Base-by-base conservation (phyloP, 2,329 filamentous ascomycete genomes). In the Tolypocladium ophioglossoides region DNA sequence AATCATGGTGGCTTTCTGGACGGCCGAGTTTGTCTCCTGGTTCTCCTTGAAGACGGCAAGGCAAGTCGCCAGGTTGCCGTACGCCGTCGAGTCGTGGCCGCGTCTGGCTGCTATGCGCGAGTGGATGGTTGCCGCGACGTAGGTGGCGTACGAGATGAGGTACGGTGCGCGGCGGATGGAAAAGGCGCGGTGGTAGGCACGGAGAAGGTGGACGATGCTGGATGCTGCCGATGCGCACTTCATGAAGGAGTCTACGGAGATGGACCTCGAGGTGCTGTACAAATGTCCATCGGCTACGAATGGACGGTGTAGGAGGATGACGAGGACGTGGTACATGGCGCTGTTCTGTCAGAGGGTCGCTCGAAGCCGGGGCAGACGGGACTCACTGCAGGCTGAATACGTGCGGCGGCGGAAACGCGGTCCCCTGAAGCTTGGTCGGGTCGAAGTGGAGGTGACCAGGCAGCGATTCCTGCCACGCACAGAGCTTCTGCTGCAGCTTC, bases 101-200 rank as follows among this genome's bases (percentile, higher is more conserved):
- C 73, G 68, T 46, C 74, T 73, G 3, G 78, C 74, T 0, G 78
- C 76, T 7, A 77, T 74, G 3, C 77, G 75, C 0, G 73, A 74
- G 51, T 77, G 73, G 20, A 81, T 79, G 0, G 77, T 80, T 0
- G 76, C 77, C 4, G 72, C 72, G 1, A 80, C 76, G 55, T 81
- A 82, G 0, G 76, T 79, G 0, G 79, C 76, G 60, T 82, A 82
- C 0, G 75, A 78, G 20, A 81, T 72, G 1, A 81, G 64, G 53
- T 81, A 81, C 0, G 78, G 78, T 0, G 78, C 75, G 12, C 71
- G 64, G 12, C 68, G 64, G 2, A 78, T 68, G 1, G 72, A 74
- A 41, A 77, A 80, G 0, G 70, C 65, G 34, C 64, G 63, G 27
- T 77, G 68, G 47, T 79, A 79, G 6, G 68, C 65, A 22, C 70